Evolutionary conservation across 805 yeast species (phyloP).

Genomic region (Nakazawaea anatomiae): DNA sequence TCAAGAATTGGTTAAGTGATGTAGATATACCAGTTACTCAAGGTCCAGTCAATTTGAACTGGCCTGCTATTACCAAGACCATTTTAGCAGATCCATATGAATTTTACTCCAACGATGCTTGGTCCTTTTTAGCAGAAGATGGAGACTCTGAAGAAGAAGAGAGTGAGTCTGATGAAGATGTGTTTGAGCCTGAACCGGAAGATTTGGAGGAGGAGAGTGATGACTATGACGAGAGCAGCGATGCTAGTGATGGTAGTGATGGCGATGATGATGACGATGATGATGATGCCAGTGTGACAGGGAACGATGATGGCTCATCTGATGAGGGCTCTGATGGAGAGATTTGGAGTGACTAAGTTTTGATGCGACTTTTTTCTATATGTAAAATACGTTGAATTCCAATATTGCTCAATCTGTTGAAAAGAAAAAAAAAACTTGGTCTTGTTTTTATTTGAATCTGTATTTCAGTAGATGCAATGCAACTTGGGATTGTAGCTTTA

Average conservation of each 20-base stretch:
- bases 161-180: conserved; percentile 65
- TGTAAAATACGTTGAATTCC: too few species aligned
- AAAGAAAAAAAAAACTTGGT: too few species aligned
- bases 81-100: conserved; percentile 88
- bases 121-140: conserved; percentile 88
- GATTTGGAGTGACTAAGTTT: conserved; percentile 22
- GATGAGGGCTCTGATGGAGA: conserved; percentile 17
- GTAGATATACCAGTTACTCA: conserved; percentile 94
- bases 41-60: conserved; percentile 92
- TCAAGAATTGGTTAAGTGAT: conserved; percentile 96
- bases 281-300: conserved; percentile 15
- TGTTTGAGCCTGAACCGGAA: conserved; percentile 60
- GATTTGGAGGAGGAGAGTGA: conserved; percentile 43
- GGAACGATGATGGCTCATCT: conserved; percentile 18
- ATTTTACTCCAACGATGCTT: conserved; percentile 92
- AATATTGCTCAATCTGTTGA: too few species aligned
- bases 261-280: conserved; percentile 26
- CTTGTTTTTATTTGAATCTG: too few species aligned
- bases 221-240: conserved; percentile 28
- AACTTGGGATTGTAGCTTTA: too few species aligned
- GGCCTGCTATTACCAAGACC: conserved; percentile 95
- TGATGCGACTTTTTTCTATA: not conserved
- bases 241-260: conserved; percentile 24
- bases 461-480: too few species aligned
- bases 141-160: conserved; percentile 72